Percentiles rank a stretch among this genome's conserved stretches.
Conservation (phyloP, 2,329 filamentous ascomycete species). For the Colletotrichum chlorophyti region DNA sequence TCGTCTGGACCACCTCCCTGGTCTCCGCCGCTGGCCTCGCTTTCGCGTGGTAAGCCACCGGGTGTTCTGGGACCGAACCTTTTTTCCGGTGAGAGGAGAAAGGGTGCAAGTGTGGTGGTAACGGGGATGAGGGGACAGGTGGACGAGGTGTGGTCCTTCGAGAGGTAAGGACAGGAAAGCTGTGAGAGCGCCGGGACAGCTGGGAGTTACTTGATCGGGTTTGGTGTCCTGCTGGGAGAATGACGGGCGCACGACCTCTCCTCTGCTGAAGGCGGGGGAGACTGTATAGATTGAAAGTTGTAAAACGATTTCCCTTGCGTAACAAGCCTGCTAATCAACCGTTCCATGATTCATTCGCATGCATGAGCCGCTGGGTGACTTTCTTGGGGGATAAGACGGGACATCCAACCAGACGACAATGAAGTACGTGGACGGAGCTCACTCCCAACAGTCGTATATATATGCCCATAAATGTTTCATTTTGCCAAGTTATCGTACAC, state of each 20-base stretch:
- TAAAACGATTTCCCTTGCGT: conserved; percentile 29
- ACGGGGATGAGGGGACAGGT: background rate
- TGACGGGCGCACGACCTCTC: conserved; percentile 16
- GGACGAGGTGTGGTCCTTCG: conserved; percentile 1
- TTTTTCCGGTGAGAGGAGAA: conserved; percentile 1
- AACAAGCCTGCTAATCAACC: conserved; percentile 23
- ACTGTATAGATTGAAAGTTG: conserved; percentile 28
- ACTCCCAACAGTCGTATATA: background rate
- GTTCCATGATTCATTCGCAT: background rate
- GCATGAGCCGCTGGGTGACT: no score
- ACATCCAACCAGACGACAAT: no score
- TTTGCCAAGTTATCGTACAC: background rate
- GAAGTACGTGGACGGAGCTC: no score
- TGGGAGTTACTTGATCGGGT: conserved; percentile 27
- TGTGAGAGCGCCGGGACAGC: background rate
- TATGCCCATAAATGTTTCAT: background rate
- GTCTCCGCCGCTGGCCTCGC: conserved; percentile 53
- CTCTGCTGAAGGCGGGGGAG: conserved; percentile 7
- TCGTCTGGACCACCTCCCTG: conserved; percentile 54
- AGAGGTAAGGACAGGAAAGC: conserved; percentile 8
- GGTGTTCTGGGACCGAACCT: no score
- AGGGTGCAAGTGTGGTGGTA: background rate
- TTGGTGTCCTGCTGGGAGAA: conserved; percentile 15
- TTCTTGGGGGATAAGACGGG: background rate
- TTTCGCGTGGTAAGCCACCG: conserved; percentile 57